A percentile compares a stretch with the other conserved stretches of the same genome.
These are phyloP conservation scores for Madurella mycetomatis DNA, from an alignment of 2,329 filamentous ascomycete species.

Conservation along the genomic window DNA sequence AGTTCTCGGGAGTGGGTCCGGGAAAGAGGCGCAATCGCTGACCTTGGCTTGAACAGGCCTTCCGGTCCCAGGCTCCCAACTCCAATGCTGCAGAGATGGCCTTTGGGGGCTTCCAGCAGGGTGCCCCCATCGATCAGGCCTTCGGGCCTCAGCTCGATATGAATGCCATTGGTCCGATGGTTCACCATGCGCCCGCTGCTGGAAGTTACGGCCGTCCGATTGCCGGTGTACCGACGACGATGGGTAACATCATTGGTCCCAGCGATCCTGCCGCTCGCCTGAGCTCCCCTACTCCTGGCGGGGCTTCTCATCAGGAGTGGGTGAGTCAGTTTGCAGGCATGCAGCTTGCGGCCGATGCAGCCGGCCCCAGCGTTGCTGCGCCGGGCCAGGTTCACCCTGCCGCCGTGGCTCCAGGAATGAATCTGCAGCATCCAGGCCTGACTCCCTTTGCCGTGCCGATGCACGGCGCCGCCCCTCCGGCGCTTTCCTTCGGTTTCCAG, in stretches of 20 bases:
- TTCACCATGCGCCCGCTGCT: background rate
- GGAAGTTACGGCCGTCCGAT: background rate
- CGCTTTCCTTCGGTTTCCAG: slow-evolving; percentile 3
- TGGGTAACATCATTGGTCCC: slow-evolving; percentile 9
- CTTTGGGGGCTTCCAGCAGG: slow-evolving; percentile 24
- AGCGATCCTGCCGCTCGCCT: slow-evolving; percentile 14
- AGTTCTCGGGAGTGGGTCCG: slow-evolving; percentile 7
- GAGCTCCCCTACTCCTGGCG: slow-evolving; percentile 13
- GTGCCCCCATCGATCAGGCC: slow-evolving; percentile 4
- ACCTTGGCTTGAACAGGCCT: slow-evolving; percentile 17
- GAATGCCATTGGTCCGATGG: slow-evolving; percentile 3
- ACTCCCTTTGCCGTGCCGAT: slow-evolving; percentile 7
- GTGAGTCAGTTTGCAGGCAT: slow-evolving; percentile 23
- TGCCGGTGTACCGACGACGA: slow-evolving; percentile 3
- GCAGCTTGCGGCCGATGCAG: slow-evolving; percentile 14
- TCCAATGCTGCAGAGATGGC: slow-evolving; percentile 17
- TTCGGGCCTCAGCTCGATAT: slow-evolving; percentile 13
- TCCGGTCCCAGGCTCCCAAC: slow-evolving; percentile 20
- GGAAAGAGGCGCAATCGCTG: slow-evolving; percentile 2
- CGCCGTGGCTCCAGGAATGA: slow-evolving; percentile 4
- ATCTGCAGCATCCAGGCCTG: slow-evolving; percentile 2
- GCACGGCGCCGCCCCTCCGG: background rate
- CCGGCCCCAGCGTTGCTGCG: slow-evolving; percentile 9
- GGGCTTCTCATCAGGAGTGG: slow-evolving; percentile 18
- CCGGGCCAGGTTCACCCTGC: background rate